A percentile compares a stretch with the other conserved stretches of the same genome.
These are phyloP conservation scores for Aspergillus biplanus DNA, from an alignment of 495 filamentous ascomycete species.

Conservation along the genomic window DNA sequence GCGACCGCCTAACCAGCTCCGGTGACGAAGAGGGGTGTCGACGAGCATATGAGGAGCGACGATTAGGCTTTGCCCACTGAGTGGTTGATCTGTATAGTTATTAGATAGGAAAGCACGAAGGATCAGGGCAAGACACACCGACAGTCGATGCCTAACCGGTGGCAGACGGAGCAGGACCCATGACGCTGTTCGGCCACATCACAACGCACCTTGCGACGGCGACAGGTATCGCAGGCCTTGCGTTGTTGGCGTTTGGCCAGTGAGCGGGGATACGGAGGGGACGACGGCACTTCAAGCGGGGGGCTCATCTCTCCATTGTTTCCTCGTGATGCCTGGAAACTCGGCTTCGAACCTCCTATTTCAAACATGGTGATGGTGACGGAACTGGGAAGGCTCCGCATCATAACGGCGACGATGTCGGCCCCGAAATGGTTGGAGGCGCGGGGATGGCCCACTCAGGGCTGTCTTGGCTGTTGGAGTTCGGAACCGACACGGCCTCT, in stretches of 20 bases:
- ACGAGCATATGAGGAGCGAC: not conserved
- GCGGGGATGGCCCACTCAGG: no score
- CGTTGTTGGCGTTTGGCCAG: not conserved
- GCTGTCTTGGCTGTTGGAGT: no score
- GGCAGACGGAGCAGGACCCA: constrained; percentile 3
- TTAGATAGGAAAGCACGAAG: no score
- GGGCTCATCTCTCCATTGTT: not conserved
- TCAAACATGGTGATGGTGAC: no score
- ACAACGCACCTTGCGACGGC: constrained; percentile 7
- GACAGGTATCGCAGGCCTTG: constrained; percentile 9
- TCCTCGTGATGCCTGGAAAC: no score
- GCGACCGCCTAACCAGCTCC: not conserved
- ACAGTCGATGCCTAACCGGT: not conserved
- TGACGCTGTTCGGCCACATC: not conserved
- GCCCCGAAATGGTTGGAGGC: no score
- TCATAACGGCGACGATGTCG: no score
- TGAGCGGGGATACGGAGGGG: not conserved
- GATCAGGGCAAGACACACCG: not conserved
- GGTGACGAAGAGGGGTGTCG: not conserved
- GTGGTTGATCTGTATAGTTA: not conserved
- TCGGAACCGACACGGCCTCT: no score
- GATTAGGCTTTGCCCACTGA: not conserved
- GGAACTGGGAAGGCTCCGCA: no score
- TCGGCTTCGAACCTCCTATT: no score
- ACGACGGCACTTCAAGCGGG: no score